Percentiles rank a stretch among this genome's conserved stretches.
Evolutionary conservation across 2,329 filamentous ascomycete genomes (phyloP).

Genomic region (Chaetomiaceae sp.): DNA sequence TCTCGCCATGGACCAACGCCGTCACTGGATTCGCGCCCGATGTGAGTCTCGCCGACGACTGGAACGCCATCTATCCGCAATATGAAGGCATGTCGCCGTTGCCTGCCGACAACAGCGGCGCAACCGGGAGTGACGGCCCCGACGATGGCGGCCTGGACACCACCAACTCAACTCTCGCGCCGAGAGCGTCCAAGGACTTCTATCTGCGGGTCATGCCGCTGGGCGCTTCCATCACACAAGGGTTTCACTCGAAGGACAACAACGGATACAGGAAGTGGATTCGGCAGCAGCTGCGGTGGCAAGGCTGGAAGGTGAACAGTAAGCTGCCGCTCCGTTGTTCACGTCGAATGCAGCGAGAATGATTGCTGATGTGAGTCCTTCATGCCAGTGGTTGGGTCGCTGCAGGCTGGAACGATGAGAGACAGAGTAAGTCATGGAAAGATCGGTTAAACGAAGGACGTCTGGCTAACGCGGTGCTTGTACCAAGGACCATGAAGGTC

Average conservation of each 20-base stretch:
- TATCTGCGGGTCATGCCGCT: conserved; percentile 16
- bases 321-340: no score
- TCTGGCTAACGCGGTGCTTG: no score
- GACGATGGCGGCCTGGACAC: no score
- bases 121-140: no score
- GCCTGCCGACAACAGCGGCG: no score
- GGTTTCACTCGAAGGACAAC: conserved; percentile 8
- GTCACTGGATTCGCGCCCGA: no score
- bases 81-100: neutral
- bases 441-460: no score
- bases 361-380: no score
- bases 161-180: no score
- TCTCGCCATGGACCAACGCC: neutral
- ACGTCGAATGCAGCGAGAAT: no score
- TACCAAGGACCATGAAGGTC: conserved; percentile 20
- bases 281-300: conserved; percentile 5
- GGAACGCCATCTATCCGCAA: neutral
- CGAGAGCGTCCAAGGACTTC: neutral
- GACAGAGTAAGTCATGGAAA: neutral
- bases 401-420: neutral
- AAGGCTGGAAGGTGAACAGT: conserved; percentile 14
- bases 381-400: conserved; percentile 7
- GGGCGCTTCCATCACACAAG: conserved; percentile 19
- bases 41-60: neutral
- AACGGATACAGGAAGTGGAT: conserved; percentile 14